phyloP scores from a whole-genome alignment of 2,329 filamentous ascomycete genomes.

The Aspergillus fischeri region DNA sequence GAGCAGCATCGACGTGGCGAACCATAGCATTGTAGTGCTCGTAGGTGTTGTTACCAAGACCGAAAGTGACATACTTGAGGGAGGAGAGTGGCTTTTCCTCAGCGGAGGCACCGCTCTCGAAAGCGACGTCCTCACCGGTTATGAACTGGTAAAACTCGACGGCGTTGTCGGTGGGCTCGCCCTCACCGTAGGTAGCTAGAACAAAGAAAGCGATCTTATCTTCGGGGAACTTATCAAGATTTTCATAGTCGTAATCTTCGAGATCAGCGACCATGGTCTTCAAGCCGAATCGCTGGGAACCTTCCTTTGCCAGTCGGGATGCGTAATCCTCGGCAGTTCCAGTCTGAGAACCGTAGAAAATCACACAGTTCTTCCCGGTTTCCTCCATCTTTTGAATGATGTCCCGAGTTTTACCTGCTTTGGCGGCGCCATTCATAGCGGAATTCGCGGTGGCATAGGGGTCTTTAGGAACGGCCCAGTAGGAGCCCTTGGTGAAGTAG shows the following conservation, averaged over 20 bases:
- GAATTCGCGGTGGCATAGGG: slow-evolving; percentile 72
- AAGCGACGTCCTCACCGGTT: slow-evolving; percentile 72
- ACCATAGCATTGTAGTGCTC: slow-evolving; percentile 99
- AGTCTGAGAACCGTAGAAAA: slow-evolving; percentile 98
- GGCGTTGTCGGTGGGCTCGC: slow-evolving; percentile 96
- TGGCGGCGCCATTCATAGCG: slow-evolving; percentile 60
- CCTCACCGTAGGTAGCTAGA: slow-evolving; percentile 94
- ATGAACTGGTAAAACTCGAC: slow-evolving; percentile 99
- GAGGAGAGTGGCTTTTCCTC: slow-evolving; percentile 71
- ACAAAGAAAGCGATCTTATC: slow-evolving; percentile 96
- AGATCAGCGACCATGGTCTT: slow-evolving; percentile 98
- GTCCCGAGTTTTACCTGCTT: slow-evolving; percentile 81
- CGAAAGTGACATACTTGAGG: slow-evolving; percentile 91
- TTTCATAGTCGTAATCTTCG: slow-evolving; percentile 97
- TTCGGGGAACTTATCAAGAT: slow-evolving; percentile 78
- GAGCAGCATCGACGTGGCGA: slow-evolving; percentile 76
- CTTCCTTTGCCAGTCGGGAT: slow-evolving; percentile 92
- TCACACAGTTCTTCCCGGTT: slow-evolving; percentile 90
- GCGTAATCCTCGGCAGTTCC: slow-evolving; percentile 98
- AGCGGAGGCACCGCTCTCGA: slow-evolving; percentile 62
- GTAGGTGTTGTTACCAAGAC: slow-evolving; percentile 98
- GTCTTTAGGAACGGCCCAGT: slow-evolving; percentile 78
- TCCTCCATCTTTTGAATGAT: slow-evolving; percentile 96
- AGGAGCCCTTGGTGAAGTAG: slow-evolving; percentile 96
- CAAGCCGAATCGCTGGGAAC: slow-evolving; percentile 89